These are phyloP conservation scores for Boletus semigastroideus DNA, from an alignment of 1,284 basidiomycete genomes.

Conservation along the genomic window DNA sequence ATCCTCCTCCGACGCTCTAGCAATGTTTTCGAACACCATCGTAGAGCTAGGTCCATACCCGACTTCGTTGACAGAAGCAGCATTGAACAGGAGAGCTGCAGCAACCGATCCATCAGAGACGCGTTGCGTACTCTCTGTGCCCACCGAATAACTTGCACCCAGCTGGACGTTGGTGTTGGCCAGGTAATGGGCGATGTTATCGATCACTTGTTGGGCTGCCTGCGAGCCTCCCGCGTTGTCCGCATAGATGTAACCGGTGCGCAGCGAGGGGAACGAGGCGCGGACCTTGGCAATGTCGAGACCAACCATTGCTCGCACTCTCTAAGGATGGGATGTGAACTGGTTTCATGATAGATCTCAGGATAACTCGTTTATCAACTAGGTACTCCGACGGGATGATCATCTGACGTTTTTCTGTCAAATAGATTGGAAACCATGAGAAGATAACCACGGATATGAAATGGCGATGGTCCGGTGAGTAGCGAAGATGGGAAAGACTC, in stretches of 20 bases:
- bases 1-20: conserved; percentile 55
- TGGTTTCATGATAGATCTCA: neutral
- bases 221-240: conserved; percentile 84
- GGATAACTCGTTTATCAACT: neutral
- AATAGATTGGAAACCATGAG: neutral
- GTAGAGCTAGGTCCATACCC: conserved; percentile 71
- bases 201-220: conserved; percentile 51
- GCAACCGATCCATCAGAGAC: conserved; percentile 52
- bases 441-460: neutral
- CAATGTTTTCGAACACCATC: conserved; percentile 62
- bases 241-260: conserved; percentile 61
- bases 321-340: neutral
- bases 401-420: neutral
- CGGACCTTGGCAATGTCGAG: conserved; percentile 57
- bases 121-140: conserved; percentile 50
- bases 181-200: conserved; percentile 65
- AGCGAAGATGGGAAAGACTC: neutral
- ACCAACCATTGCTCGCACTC: conserved; percentile 12
- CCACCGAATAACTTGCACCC: conserved; percentile 64
- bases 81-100: conserved; percentile 64
- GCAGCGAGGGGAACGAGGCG: conserved; percentile 62
- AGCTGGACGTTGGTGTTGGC: conserved; percentile 72
- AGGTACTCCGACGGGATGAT: neutral
- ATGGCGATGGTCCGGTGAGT: neutral
- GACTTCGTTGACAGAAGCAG: conserved; percentile 57